Base-by-base conservation (phyloP, 495 filamentous ascomycete species). In the Podospora tetraspora region DNA sequence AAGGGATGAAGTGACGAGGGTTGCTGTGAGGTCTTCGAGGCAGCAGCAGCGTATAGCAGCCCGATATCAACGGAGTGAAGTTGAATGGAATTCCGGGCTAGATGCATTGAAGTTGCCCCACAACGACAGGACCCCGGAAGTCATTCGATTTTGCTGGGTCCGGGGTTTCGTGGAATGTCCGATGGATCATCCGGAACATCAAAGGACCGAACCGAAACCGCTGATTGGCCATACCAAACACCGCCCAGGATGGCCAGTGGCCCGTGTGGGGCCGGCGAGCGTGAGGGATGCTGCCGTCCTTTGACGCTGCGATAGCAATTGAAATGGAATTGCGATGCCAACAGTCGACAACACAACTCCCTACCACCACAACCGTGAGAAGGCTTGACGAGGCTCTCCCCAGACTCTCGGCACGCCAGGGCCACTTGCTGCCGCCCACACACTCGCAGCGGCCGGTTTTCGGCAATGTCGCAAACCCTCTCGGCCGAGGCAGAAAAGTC, bases 391-490 rank as follows among this genome's bases (percentile, higher is more conserved):
- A 60, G 19, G 19, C 62, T 64, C 32, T 64, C 21, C 22, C 62
- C n/a, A 12, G 22, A 37, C 22, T 57, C 52, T 57, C 23, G 11
- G 27, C 62, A 64, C 23, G 10, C 23, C 59, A 60, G 22, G 22
- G n/a, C 24, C 62, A 34, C 37, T 64, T 64, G 7, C 30, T 43
- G 2, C 16, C n/a, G 21, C 43, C 22, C 29, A 62, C 24, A 57
- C 32, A 59, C 68, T 64, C 63, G 30, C 34, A 30, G 21, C 12
- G 59, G 61, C 34, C 70, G 66, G 63, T 32, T 63, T 30, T 59
- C 66, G 66, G 70, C 72, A 70, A 76, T 76, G 72, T 71, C 69
- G 72, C 70, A 71, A 71, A 66, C 58, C 59, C 66, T 22, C 62
- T 62, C 32, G 69, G 60, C 63, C 59, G 67, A 68, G 63, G 70